These are phyloP conservation scores for Orobanche coerulescens DNA, from an alignment of 257 asterid species.

Conservation along the genomic window DNA sequence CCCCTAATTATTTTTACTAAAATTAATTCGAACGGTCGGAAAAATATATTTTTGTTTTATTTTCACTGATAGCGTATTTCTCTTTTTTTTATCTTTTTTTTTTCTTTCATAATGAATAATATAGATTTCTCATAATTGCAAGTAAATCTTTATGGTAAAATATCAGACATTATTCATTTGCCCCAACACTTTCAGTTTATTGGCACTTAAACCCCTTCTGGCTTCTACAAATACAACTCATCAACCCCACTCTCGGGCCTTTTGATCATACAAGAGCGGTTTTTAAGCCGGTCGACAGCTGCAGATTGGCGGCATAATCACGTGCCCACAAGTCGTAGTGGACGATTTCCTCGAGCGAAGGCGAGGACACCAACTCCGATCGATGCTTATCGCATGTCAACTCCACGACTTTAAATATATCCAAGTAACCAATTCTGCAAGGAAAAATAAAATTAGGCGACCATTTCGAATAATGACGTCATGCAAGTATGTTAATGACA, in stretches of 20 bases:
- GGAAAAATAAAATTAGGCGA: too few relatives aligned
- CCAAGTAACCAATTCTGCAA: conserved; percentile 78
- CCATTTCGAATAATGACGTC: too few relatives aligned
- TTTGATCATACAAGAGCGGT: conserved; percentile 58
- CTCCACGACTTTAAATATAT: conserved; percentile 93
- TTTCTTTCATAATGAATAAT: too few relatives aligned
- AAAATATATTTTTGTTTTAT: too few relatives aligned
- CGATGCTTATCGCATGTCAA: conserved; percentile 72
- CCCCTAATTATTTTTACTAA: too few relatives aligned
- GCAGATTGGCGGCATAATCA: conserved; percentile 59
- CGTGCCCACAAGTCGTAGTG: conserved; percentile 98
- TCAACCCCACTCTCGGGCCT: not conserved
- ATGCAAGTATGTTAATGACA: too few relatives aligned
- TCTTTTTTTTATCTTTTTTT: too few relatives aligned
- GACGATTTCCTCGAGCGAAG: conserved; percentile 80
- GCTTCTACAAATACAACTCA: not conserved
- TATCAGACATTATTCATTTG: not conserved
- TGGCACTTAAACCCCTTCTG: not conserved
- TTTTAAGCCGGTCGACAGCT: conserved; percentile 32
- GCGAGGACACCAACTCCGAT: conserved; percentile 51
- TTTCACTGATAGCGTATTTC: too few relatives aligned
- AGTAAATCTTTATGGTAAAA: not conserved
- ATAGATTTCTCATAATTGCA: too few relatives aligned
- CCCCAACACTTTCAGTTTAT: not conserved
- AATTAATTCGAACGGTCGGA: too few relatives aligned